A percentile compares a stretch with the other conserved stretches of the same genome.
These are phyloP conservation scores for Maudiozyma turicensis DNA, from an alignment of 805 yeast species.

Conservation along the genomic window DNA sequence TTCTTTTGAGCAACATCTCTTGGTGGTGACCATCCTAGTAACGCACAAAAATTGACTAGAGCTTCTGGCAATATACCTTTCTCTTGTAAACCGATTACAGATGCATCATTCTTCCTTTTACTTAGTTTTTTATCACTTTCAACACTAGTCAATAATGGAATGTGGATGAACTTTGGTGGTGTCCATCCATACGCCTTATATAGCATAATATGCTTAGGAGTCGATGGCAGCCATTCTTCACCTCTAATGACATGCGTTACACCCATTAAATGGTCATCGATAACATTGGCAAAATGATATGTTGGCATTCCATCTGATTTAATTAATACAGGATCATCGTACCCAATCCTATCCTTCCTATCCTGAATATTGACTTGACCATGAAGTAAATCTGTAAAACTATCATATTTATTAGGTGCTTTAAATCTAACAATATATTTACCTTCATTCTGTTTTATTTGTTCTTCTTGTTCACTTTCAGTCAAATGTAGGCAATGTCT, in stretches of 20 bases:
- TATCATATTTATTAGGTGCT: conserved; percentile 62
- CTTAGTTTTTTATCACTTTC: conserved; percentile 66
- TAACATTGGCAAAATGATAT: conserved; percentile 90
- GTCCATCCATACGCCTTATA: conserved; percentile 81
- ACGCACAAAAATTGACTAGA: conserved; percentile 71
- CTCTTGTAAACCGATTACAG: conserved; percentile 47
- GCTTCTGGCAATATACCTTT: conserved; percentile 81
- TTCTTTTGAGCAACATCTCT: conserved; percentile 40
- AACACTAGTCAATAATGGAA: conserved; percentile 73
- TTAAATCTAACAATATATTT: conserved; percentile 60
- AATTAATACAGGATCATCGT: conserved; percentile 79
- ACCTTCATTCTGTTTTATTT: conserved; percentile 20
- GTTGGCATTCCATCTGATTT: conserved; percentile 96
- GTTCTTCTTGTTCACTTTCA: conserved; percentile 34
- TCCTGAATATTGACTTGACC: conserved; percentile 73
- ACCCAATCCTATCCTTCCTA: conserved; percentile 37
- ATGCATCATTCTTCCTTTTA: conserved; percentile 76
- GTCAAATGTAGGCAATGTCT: conserved; percentile 55
- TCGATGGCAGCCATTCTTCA: conserved; percentile 95
- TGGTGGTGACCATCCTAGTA: conserved; percentile 93
- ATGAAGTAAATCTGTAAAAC: conserved; percentile 64
- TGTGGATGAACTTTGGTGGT: conserved; percentile 76
- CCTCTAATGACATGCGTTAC: conserved; percentile 94
- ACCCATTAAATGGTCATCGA: conserved; percentile 89
- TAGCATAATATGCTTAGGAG: conserved; percentile 86